phyloP scores from a whole-genome alignment of 805 yeast species.

The Metahyphopichia silvanorum region DNA sequence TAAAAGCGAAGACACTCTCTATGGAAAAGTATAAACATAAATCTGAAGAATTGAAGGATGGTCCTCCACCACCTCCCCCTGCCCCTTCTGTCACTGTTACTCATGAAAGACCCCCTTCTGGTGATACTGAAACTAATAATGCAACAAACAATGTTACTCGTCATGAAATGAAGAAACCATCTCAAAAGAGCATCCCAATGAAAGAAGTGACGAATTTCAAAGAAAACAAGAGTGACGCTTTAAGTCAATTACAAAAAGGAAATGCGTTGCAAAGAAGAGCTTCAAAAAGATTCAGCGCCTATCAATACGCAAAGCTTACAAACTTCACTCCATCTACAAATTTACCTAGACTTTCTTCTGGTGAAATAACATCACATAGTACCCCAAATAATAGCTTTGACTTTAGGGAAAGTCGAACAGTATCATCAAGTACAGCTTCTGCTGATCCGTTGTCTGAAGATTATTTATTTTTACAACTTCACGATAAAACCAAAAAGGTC shows the following conservation, averaged over 20 bases:
- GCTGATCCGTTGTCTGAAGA: neutral
- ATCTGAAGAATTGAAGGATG: neutral
- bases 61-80: neutral
- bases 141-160: constrained; percentile 3
- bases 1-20: constrained; percentile 42
- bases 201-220: neutral
- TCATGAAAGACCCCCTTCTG: constrained; percentile 4
- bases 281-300: constrained; percentile 89
- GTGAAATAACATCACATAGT: neutral
- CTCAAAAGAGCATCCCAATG: neutral
- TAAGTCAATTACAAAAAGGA: constrained; percentile 75
- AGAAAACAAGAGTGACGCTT: constrained; percentile 46
- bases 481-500: constrained; percentile 55
- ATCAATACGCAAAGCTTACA: constrained; percentile 78
- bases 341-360: constrained; percentile 8
- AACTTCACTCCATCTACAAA: constrained; percentile 24
- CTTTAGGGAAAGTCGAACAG: too few relatives aligned
- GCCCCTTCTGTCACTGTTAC: constrained; percentile 2
- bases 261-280: constrained; percentile 88
- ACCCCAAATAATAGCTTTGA: constrained; percentile 1
- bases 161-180: neutral
- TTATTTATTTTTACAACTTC: constrained; percentile 47
- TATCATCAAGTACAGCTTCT: neutral
- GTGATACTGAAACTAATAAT: neutral
- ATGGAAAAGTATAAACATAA: constrained; percentile 12